Conservation (phyloP, 1,284 basidiomycete genomes). For the Pseudozyma sp. region DNA sequence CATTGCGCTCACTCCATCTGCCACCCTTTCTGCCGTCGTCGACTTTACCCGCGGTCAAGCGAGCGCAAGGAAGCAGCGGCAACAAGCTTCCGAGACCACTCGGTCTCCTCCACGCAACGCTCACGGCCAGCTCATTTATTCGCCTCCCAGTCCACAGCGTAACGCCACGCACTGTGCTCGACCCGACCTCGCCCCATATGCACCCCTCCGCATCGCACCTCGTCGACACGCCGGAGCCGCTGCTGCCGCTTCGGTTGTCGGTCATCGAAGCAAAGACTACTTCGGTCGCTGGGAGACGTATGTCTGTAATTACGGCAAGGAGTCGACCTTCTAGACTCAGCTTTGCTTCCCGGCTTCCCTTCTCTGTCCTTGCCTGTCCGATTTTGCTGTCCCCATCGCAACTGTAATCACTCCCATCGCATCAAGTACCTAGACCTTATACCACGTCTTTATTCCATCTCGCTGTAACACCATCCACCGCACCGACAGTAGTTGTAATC, state of each 20-base stretch:
- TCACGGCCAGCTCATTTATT: constrained; percentile 17
- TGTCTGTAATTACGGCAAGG: constrained; percentile 36
- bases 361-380: neutral
- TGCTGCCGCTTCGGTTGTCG: neutral
- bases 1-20: constrained; percentile 7
- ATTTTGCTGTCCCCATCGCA: neutral
- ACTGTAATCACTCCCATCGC: neutral
- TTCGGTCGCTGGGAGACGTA: constrained; percentile 40
- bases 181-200: constrained; percentile 5
- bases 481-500: no score
- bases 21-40: constrained; percentile 25
- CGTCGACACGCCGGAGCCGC: neutral
- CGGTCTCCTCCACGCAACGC: constrained; percentile 9
- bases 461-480: no score
- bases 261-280: constrained; percentile 11
- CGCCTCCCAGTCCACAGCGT: constrained; percentile 7
- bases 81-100: neutral
- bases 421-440: no score
- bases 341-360: neutral
- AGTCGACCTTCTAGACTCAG: constrained; percentile 24
- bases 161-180: neutral
- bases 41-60: constrained; percentile 33
- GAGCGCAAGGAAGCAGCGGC: neutral
- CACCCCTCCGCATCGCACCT: constrained; percentile 21
- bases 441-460: no score